Evolutionary conservation across 2,329 filamentous ascomycete species (phyloP).

Genomic region (Fusarium musae): DNA sequence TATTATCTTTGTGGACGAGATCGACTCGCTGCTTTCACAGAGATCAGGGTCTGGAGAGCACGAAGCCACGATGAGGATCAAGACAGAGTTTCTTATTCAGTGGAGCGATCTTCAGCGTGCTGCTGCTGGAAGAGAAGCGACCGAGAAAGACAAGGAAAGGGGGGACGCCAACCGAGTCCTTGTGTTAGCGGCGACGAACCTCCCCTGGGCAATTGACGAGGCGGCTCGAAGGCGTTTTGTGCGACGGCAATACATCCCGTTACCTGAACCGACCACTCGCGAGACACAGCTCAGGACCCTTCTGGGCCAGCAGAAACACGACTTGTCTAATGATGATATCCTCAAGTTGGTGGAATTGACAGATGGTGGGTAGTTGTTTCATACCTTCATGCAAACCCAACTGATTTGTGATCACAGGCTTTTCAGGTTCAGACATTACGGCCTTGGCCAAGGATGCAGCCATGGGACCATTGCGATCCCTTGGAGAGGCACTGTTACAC

Average conservation of each 20-base stretch:
- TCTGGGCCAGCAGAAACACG: slow-evolving; percentile 88
- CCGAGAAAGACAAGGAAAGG: slow-evolving; percentile 71
- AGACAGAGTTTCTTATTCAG: slow-evolving; percentile 97
- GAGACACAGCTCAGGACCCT: slow-evolving; percentile 82
- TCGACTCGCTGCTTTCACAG: slow-evolving; percentile 90
- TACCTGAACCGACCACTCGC: slow-evolving; percentile 87
- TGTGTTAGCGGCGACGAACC: slow-evolving; percentile 92
- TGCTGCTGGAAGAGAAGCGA: slow-evolving; percentile 83
- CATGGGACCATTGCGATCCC: slow-evolving; percentile 91
- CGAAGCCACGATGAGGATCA: slow-evolving; percentile 92
- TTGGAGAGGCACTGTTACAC: slow-evolving; percentile 88
- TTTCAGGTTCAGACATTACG: slow-evolving; percentile 96
- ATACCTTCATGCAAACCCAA: background rate
- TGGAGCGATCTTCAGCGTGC: slow-evolving; percentile 96
- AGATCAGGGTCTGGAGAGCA: slow-evolving; percentile 87
- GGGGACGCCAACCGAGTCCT: slow-evolving; percentile 90
- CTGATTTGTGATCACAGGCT: slow-evolving; percentile 68
- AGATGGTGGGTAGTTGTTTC: slow-evolving; percentile 70
- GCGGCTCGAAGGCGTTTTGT: slow-evolving; percentile 92
- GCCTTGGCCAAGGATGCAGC: slow-evolving; percentile 96
- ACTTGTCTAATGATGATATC: slow-evolving; percentile 77
- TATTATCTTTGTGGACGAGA: slow-evolving; percentile 99
- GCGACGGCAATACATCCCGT: slow-evolving; percentile 91
- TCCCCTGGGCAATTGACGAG: slow-evolving; percentile 98
- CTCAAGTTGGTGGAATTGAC: slow-evolving; percentile 80